Evolutionary conservation across 169 alveolate genomes (phyloP), one percentile per base, ranked within the genome.

Genomic region (Eimeria acervulina): DNA sequence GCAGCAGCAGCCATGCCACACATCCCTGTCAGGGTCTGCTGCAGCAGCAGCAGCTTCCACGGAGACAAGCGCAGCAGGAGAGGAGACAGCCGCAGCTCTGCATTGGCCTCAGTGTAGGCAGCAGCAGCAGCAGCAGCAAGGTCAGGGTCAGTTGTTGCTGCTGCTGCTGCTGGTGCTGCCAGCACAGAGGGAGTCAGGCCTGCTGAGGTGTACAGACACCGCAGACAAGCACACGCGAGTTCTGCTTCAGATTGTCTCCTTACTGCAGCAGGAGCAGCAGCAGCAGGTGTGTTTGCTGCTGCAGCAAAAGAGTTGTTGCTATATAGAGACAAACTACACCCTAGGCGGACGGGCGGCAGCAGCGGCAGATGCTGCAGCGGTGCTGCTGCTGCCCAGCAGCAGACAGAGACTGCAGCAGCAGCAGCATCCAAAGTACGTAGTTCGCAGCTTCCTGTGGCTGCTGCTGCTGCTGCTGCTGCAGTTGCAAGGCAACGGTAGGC

Each of bases 331-430:
- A 84, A 12, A 3, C 76, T 47, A 66, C 92, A 52, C 1, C 70
- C 44, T 1, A 84, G 26, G 13, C 92, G 47, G 17, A 84, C 80
- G 4, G 92, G 92, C 51, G 92, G 76, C 23, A 84, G 76, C 92
- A 84, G 78, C 80, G 92, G 92, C 33, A 84, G 92, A 26, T 84
- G 92, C 92, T 84, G 92, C 92, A 84, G 92, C 92, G 92, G 92
- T 21, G 92, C 76, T 51, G 76, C 92, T 52, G 92, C 92, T 7
- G 78, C 15, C 92, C 92, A 84, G 92, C 92, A 84, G 76, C 92
- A 84, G 44, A 84, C 36, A 17, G 76, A 84, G 21, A 84, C 55
- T 23, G 92, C 72, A 55, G 92, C 92, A 84, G 76, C 92, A 84
- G 76, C 76, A 84, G 66, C 76, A 40, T 84, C 92, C 17, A 55